Conservation (phyloP, 805 yeast species). For the Zygoascus biomembranicola region DNA sequence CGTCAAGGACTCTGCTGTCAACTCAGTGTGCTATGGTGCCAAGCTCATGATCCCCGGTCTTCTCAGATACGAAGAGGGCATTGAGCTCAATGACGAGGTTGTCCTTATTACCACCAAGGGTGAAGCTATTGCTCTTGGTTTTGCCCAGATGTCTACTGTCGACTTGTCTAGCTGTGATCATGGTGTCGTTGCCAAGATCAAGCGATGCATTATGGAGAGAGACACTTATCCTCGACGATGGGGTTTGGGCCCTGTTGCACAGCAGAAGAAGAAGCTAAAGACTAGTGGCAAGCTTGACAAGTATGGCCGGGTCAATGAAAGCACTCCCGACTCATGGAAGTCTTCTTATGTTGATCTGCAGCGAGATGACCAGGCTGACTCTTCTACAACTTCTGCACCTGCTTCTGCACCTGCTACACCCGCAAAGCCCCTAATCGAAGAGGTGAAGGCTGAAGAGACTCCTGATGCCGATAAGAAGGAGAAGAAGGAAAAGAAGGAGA, state of each 20-base stretch:
- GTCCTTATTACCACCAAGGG: constrained; percentile 98
- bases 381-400: constrained; percentile 12
- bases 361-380: constrained; percentile 15
- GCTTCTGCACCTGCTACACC: constrained; percentile 17
- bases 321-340: constrained; percentile 92
- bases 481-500: constrained; percentile 45
- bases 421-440: constrained; percentile 10
- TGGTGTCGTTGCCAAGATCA: constrained; percentile 96
- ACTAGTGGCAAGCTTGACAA: constrained; percentile 96
- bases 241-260: constrained; percentile 99
- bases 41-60: constrained; percentile 98
- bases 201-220: constrained; percentile 99
- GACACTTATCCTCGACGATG: constrained; percentile 99
- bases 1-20: constrained; percentile 90
- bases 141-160: constrained; percentile 98
- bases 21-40: constrained; percentile 98
- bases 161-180: constrained; percentile 96
- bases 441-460: constrained; percentile 2
- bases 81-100: constrained; percentile 94
- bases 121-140: constrained; percentile 97
- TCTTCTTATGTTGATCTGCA: constrained; percentile 56
- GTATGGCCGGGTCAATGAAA: constrained; percentile 87
- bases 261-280: constrained; percentile 96
- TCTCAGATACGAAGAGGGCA: constrained; percentile 94
- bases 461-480: constrained; percentile 34